Evolutionary conservation across 2,329 filamentous ascomycete species (phyloP).

Genomic region (Fonsecaea monophora): DNA sequence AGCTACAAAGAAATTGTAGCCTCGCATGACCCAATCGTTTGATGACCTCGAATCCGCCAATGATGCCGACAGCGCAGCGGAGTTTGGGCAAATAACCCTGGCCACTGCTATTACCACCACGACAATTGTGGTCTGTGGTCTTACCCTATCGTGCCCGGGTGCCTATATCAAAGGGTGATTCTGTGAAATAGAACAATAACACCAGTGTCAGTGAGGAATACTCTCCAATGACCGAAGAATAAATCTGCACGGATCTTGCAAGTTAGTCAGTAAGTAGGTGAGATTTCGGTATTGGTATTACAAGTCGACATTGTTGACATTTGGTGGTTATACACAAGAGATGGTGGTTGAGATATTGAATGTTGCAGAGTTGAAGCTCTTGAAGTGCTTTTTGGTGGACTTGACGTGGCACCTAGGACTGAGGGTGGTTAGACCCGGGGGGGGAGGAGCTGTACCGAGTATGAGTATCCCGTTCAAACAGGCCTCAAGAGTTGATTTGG

Average conservation of each 20-base stretch:
- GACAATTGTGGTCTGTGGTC: no score
- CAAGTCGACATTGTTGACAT: background rate
- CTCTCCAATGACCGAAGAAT: background rate
- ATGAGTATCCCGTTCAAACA: background rate
- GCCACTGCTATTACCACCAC: background rate
- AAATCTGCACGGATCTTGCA: background rate
- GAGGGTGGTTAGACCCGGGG: background rate
- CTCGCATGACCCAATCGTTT: background rate
- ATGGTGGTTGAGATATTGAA: background rate
- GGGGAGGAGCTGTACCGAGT: background rate
- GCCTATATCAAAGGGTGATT: no score
- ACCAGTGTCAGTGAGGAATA: background rate
- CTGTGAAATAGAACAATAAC: background rate
- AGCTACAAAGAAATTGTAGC: background rate
- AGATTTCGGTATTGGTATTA: background rate
- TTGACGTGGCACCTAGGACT: background rate
- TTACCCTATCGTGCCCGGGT: no score
- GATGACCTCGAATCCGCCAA: slow-evolving; percentile 10
- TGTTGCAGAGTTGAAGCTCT: background rate
- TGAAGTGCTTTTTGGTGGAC: background rate
- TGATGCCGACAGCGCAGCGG: slow-evolving; percentile 6
- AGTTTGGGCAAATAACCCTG: background rate
- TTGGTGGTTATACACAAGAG: background rate
- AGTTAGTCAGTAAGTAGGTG: background rate
- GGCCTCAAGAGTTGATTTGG: background rate